These are phyloP conservation scores for Alternaria gansuensis DNA, from an alignment of 2,329 filamentous ascomycete species.

Conservation along the genomic window DNA sequence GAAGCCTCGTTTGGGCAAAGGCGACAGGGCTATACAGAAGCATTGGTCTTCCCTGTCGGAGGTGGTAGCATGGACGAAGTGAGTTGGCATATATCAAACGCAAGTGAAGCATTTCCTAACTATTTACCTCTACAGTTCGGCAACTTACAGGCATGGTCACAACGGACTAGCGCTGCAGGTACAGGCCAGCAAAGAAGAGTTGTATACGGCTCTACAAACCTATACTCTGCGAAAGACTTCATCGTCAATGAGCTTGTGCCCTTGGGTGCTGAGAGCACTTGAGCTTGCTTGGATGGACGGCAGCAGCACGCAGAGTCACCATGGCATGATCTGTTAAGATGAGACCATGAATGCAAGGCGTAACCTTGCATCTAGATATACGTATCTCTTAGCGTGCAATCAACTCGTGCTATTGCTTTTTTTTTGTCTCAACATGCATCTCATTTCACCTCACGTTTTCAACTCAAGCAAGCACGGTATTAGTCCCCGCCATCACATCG, in stretches of 20 bases:
- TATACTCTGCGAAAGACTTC: constrained; percentile 71
- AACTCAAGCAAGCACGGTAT: too few relatives aligned
- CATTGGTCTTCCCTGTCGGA: constrained; percentile 89
- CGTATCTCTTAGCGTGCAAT: background rate
- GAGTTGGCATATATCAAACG: constrained; percentile 56
- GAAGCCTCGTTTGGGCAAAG: constrained; percentile 89
- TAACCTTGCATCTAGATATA: too few relatives aligned
- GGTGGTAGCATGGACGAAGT: constrained; percentile 99
- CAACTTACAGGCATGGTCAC: constrained; percentile 95
- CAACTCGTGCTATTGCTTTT: background rate
- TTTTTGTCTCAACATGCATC: background rate
- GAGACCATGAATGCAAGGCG: background rate
- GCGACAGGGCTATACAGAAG: constrained; percentile 86
- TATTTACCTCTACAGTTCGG: background rate
- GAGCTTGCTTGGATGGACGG: background rate
- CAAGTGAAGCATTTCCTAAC: background rate
- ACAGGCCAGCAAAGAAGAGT: constrained; percentile 76
- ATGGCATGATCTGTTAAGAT: background rate
- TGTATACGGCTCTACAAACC: constrained; percentile 90
- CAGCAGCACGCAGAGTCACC: too few relatives aligned
- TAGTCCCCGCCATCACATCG: too few relatives aligned
- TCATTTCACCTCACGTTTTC: too few relatives aligned
- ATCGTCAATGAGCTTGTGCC: constrained; percentile 64
- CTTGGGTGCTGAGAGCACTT: constrained; percentile 62
- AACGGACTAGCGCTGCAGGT: constrained; percentile 70